A percentile compares a stretch with the other conserved stretches of the same genome.
These are phyloP conservation scores for Firmiana major DNA, from an alignment of 345 rosid species.

Conservation along the genomic window DNA sequence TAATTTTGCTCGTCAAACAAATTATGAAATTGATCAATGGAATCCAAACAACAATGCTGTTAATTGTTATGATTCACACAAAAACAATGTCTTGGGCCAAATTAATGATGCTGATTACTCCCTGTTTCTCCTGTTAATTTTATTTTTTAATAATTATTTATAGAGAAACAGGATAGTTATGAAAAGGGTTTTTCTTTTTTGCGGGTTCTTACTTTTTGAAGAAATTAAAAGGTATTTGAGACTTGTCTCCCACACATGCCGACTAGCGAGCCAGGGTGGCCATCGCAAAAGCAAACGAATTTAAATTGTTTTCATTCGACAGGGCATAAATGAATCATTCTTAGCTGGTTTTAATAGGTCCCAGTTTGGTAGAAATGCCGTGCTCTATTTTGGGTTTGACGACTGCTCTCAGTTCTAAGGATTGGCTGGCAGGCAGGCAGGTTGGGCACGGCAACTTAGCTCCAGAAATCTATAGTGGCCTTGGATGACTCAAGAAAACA, in stretches of 20 bases:
- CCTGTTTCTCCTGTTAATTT: no score
- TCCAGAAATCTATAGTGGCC: no score
- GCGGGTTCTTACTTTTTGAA: background rate
- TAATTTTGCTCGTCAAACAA: background rate
- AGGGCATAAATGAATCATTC: background rate
- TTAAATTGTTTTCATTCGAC: no score
- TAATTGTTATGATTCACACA: background rate
- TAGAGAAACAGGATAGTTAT: no score
- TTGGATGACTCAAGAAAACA: background rate
- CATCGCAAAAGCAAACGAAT: background rate
- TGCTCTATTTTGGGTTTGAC: background rate
- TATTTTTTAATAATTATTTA: background rate
- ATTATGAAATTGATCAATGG: background rate
- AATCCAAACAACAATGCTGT: background rate
- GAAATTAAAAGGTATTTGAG: background rate
- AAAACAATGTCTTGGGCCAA: background rate
- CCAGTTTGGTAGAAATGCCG: background rate
- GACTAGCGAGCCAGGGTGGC: background rate
- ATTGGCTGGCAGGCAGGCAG: no score
- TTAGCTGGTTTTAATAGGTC: background rate
- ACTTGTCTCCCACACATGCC: background rate
- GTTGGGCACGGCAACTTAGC: background rate
- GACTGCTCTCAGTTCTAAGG: background rate
- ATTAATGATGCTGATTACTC: background rate
- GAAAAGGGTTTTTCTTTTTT: background rate